Evolutionary conservation across 768 basidiomycete species (phyloP), one percentile per base, ranked within the genome.

Genomic region (Obba rivulosa): DNA sequence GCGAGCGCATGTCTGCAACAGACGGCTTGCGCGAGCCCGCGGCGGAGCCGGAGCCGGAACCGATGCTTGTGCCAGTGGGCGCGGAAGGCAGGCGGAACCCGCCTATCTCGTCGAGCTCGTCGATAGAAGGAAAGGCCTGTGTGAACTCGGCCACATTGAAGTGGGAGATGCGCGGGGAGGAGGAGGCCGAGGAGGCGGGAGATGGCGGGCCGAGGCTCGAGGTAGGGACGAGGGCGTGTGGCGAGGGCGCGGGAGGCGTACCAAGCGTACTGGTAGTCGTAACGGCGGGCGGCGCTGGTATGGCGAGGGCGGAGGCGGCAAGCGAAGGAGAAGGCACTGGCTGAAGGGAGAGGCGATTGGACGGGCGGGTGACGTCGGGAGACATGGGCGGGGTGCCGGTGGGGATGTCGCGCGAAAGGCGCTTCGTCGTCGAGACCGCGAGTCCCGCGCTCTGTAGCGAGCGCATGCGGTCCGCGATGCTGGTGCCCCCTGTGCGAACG

Each of bases 381-480:
- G 67, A 65, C 4, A 55, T 50, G 34, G 50, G 28, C 16, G 59
- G 67, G 46, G 75, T 69, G 34, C 66, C 51, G 43, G 65, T 63
- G 31, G 75, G 60, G 9, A 73, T 50, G 56, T 83, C 80, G 50
- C 77, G 79, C 37, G 83, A 80, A 43, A 75, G 61, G 34, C 79
- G 76, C 62, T 85, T 87, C 11, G 75, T 57, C 4, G 66, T 60
- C 43, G 75, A 72, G 16, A 82, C 74, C 10, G 75, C 69, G 60
- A 93, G 65, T 1, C 92, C 92, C 41, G 78, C 82, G 50, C 79
- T 80, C 60, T 84, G 77, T 17, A 95, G 67, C 14, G 85, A 80
- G 55, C 77, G 80, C 67, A 92, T 75, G 43, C 92, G 79, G 68
- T 92, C 91, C 21, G 86, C 85, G 50, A 95, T 89, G 43, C 80